Percentiles rank a stretch among this genome's conserved stretches.
These are phyloP conservation scores for Breviolum minutum DNA, from an alignment of 73 alveolate species.

Conservation along the genomic window DNA sequence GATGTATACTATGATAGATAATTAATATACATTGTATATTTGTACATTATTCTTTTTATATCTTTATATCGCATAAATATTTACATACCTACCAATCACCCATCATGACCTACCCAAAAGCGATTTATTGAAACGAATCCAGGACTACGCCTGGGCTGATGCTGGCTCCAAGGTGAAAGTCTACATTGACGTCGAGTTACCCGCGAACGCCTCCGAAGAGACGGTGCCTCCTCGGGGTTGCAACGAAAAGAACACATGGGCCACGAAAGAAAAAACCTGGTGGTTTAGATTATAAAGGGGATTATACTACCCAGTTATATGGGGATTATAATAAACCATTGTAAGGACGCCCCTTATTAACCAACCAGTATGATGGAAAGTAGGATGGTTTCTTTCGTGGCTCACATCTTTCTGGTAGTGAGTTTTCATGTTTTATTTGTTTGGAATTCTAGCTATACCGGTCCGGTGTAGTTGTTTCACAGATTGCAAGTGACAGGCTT, in stretches of 20 bases:
- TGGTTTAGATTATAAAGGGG: too few species aligned
- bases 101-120: too few species aligned
- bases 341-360: too few species aligned
- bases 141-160: constrained; percentile 75
- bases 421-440: too few species aligned
- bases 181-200: constrained; percentile 20
- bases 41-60: too few species aligned
- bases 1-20: too few species aligned
- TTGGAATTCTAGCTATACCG: neutral
- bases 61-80: too few species aligned
- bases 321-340: too few species aligned
- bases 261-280: neutral
- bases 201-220: neutral
- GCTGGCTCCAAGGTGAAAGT: constrained; percentile 72
- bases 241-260: neutral
- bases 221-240: neutral
- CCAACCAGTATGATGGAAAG: neutral
- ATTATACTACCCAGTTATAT: too few species aligned
- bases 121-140: neutral
- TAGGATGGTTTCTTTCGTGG: neutral
- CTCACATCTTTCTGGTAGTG: neutral
- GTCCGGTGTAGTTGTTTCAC: neutral
- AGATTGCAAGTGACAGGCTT: constrained; percentile 1
- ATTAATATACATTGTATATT: too few species aligned
- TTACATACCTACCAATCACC: too few species aligned